Conservation (phyloP, 345 rosid genomes). For the Arabis hirsuta region DNA sequence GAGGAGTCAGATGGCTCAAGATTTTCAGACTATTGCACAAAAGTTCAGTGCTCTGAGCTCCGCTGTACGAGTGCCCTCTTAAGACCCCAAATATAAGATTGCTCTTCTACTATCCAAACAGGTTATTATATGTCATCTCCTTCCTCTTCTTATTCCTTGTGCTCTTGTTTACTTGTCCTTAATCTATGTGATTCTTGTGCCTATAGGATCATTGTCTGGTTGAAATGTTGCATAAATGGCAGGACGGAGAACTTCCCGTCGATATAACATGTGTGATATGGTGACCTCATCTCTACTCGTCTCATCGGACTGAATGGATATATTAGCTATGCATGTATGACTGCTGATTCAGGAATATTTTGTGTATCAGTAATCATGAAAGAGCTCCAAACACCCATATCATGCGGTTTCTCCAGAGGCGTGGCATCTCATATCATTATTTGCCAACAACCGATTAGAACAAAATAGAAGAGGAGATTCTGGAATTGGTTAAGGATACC, state of each 20-base stretch:
- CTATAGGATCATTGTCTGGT: slow-evolving; percentile 87
- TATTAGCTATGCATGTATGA: slow-evolving; percentile 2
- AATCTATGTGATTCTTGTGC: slow-evolving; percentile 31
- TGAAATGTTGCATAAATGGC: slow-evolving; percentile 90
- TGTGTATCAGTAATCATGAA: slow-evolving; percentile 70
- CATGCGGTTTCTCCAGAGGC: slow-evolving; percentile 57
- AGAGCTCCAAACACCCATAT: slow-evolving; percentile 79
- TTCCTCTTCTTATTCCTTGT: slow-evolving; percentile 6
- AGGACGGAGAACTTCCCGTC: slow-evolving; percentile 85
- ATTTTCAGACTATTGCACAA: slow-evolving; percentile 65
- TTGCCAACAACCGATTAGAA: slow-evolving; percentile 58
- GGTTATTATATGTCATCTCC: slow-evolving; percentile 43
- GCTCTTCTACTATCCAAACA: slow-evolving; percentile 82
- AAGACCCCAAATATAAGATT: slow-evolving; percentile 85
- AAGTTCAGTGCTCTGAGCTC: slow-evolving; percentile 69
- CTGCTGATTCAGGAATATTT: slow-evolving; percentile 16
- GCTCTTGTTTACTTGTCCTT: background rate
- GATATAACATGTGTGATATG: slow-evolving; percentile 91
- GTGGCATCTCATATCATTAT: slow-evolving; percentile 79
- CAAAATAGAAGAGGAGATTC: slow-evolving; percentile 58
- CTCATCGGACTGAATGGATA: background rate
- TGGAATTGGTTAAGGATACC: too few species aligned
- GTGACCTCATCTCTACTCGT: slow-evolving; percentile 40
- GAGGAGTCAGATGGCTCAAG: slow-evolving; percentile 39
- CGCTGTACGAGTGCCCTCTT: slow-evolving; percentile 75